phyloP scores from a whole-genome alignment of 331 rosid species.

The Pyrus hybrid region DNA sequence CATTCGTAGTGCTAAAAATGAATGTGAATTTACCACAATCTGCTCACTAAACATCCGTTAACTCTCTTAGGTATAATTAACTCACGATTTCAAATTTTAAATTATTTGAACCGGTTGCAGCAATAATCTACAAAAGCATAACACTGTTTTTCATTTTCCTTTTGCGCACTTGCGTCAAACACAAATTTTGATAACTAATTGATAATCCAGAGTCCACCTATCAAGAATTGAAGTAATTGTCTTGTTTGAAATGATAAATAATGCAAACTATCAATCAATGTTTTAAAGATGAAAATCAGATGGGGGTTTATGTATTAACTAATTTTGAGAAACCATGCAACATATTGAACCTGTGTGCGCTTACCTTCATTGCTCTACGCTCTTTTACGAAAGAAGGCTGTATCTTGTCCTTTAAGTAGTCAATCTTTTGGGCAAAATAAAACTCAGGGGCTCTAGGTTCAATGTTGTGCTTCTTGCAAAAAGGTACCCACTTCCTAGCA shows the following conservation, averaged over 20 bases:
- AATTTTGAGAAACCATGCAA: background rate
- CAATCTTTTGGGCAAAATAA: constrained; percentile 92
- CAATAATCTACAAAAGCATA: background rate
- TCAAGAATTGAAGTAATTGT: background rate
- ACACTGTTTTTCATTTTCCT: background rate
- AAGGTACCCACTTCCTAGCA: constrained; percentile 98
- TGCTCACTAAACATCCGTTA: background rate
- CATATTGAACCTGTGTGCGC: background rate
- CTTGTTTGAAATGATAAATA: background rate
- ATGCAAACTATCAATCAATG: background rate
- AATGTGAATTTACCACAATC: background rate
- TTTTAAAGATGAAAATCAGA: too few relatives aligned
- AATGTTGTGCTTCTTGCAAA: constrained; percentile 88
- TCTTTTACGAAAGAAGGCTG: constrained; percentile 98
- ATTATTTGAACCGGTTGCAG: background rate
- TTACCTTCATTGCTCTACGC: constrained; percentile 93
- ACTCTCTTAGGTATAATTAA: background rate
- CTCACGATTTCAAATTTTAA: background rate
- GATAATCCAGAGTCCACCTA: background rate
- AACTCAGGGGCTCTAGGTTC: constrained; percentile 99
- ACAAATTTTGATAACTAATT: background rate
- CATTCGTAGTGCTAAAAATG: background rate
- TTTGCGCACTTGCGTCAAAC: background rate
- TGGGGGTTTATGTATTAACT: background rate
- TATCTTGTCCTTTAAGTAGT: constrained; percentile 95